Percentiles rank a stretch among this genome's conserved stretches.
phyloP scores from a whole-genome alignment of 2,329 filamentous ascomycete genomes.

The Colletotrichum melonis region DNA sequence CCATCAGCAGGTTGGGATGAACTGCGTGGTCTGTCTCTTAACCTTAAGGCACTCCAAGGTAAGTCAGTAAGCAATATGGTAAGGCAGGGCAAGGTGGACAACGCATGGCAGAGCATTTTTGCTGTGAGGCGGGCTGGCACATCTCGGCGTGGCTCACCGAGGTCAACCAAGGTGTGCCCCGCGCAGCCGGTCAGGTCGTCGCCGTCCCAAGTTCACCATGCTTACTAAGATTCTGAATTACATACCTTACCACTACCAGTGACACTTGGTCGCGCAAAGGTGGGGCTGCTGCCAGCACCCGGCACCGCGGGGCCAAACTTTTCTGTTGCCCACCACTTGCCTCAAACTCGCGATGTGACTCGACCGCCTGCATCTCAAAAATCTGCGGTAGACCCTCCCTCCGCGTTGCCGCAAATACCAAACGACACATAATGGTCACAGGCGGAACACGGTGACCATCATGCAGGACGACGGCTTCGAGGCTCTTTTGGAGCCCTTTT shows the following conservation, averaged over 20 bases:
- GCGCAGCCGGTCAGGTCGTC: background rate
- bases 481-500: slow-evolving; percentile 74
- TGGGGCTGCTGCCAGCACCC: slow-evolving; percentile 27
- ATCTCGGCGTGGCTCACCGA: slow-evolving; percentile 4
- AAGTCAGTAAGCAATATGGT: background rate
- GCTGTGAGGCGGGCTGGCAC: background rate
- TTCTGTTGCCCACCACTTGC: slow-evolving; percentile 33
- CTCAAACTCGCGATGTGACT: slow-evolving; percentile 33
- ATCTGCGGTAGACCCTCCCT: slow-evolving; percentile 9
- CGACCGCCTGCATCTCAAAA: slow-evolving; percentile 24
- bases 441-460: slow-evolving; percentile 39
- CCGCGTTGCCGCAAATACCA: background rate
- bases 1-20: slow-evolving; percentile 26
- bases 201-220: background rate
- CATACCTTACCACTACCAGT: background rate
- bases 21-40: slow-evolving; percentile 19
- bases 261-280: background rate
- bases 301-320: slow-evolving; percentile 39
- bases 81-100: background rate
- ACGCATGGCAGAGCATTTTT: background rate
- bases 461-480: slow-evolving; percentile 75
- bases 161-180: background rate
- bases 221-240: background rate
- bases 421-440: slow-evolving; percentile 34
- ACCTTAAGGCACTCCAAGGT: background rate